These are phyloP conservation scores for Papiliotrema terrestris DNA, from an alignment of 1,284 basidiomycete species.

Conservation along the genomic window DNA sequence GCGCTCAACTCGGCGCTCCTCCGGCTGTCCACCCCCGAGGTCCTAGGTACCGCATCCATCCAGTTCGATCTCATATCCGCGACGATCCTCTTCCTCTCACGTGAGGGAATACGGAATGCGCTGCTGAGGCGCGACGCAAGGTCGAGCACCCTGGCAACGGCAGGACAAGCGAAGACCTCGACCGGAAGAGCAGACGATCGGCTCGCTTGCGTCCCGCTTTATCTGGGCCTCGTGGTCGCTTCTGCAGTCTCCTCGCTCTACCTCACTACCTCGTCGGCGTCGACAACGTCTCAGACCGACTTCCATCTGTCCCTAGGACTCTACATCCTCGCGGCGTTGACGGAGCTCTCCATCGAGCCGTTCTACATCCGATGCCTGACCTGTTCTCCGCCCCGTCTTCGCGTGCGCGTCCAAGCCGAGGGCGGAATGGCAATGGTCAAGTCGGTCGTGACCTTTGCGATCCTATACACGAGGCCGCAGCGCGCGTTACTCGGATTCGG, in stretches of 20 bases:
- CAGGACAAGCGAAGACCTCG: background rate
- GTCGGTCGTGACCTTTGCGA: slow-evolving; percentile 61
- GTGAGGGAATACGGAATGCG: slow-evolving; percentile 85
- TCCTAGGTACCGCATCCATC: slow-evolving; percentile 80
- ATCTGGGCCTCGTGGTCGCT: slow-evolving; percentile 61
- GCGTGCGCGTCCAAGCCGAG: slow-evolving; percentile 72
- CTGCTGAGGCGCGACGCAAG: slow-evolving; percentile 52
- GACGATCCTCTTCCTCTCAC: slow-evolving; percentile 83
- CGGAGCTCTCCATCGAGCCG: slow-evolving; percentile 78
- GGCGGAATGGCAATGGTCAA: slow-evolving; percentile 73
- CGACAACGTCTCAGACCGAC: slow-evolving; percentile 59
- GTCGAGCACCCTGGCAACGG: background rate
- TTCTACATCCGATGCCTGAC: slow-evolving; percentile 74
- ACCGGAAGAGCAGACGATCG: slow-evolving; percentile 1
- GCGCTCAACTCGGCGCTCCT: slow-evolving; percentile 78
- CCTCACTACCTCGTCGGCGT: slow-evolving; percentile 52
- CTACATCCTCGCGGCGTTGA: slow-evolving; percentile 68
- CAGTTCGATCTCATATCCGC: slow-evolving; percentile 82
- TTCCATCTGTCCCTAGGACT: slow-evolving; percentile 63
- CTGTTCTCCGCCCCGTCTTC: slow-evolving; percentile 54
- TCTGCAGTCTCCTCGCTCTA: slow-evolving; percentile 57
- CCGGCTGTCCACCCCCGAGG: slow-evolving; percentile 75
- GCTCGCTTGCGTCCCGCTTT: slow-evolving; percentile 45
- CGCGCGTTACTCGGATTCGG: slow-evolving; percentile 76
- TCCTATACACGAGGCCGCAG: slow-evolving; percentile 47